Evolutionary conservation across 768 basidiomycete species (phyloP).

Genomic region (Auricularia sp.): DNA sequence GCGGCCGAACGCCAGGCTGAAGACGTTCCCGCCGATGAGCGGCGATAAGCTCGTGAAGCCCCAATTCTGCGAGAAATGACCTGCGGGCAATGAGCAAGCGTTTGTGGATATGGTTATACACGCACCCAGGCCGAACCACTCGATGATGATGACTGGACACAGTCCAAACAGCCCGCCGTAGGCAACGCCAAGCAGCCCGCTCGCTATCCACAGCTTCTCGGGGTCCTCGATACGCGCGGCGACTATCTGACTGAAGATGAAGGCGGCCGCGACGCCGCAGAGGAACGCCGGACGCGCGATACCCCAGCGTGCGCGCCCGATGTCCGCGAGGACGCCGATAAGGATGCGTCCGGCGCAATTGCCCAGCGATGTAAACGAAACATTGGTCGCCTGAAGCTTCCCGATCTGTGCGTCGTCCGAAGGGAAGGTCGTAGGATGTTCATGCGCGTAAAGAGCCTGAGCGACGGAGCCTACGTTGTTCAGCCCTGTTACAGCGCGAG

Average conservation of each 20-base stretch:
- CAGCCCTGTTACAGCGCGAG: constrained; percentile 40
- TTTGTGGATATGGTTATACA: constrained; percentile 10
- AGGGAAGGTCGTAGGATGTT: constrained; percentile 38
- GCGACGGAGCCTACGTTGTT: constrained; percentile 81
- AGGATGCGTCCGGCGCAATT: constrained; percentile 72
- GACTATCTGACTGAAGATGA: constrained; percentile 63
- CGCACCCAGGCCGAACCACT: constrained; percentile 84
- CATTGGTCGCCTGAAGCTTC: constrained; percentile 75
- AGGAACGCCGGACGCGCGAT: constrained; percentile 63
- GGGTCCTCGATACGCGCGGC: constrained; percentile 49
- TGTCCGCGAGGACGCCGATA: constrained; percentile 68
- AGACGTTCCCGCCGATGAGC: constrained; percentile 64
- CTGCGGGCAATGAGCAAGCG: constrained; percentile 20
- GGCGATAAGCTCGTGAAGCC: constrained; percentile 69
- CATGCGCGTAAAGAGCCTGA: constrained; percentile 54
- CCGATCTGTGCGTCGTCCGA: constrained; percentile 41
- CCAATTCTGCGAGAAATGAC: constrained; percentile 80
- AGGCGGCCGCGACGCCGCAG: constrained; percentile 53
- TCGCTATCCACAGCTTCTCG: constrained; percentile 25
- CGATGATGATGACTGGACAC: constrained; percentile 66
- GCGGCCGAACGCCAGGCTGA: constrained; percentile 74
- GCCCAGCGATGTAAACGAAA: constrained; percentile 70
- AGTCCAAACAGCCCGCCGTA: constrained; percentile 70
- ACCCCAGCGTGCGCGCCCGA: constrained; percentile 42
- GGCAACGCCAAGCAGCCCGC: constrained; percentile 46